Evolutionary conservation across 768 basidiomycete genomes (phyloP), one percentile per base, ranked within the genome.

Genomic region (Mycena crocata): DNA sequence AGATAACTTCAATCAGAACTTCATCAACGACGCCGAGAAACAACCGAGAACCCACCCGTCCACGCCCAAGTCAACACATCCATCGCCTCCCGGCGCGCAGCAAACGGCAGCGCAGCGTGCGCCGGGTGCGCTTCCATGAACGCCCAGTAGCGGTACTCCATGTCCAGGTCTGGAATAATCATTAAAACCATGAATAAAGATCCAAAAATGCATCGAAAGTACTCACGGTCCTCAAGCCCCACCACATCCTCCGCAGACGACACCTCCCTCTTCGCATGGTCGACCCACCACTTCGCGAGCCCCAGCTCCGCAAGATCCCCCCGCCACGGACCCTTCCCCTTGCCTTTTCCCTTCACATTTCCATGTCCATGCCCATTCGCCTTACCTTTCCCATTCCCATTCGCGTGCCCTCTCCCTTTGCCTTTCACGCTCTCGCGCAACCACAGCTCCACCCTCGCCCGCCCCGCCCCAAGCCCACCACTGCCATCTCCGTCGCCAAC

Each of bases 1-100:
- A n/a, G n/a, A n/a, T n/a, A 12, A 30, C 63, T n/a, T 14, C 37
- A 54, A 49, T 39, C 21, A 19, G 5, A 6, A 37, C 5, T 30
- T 23, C 7, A 59, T 40, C 46, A 31, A 59, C 28, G 31, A 26
- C 37, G 17, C 34, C 42, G 14, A 13, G 28, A 28, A 31, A 24
- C 14, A 13, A 48, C 39, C 14, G 19, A 40, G 26, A 54, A 72
- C 80, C 32, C 64, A 89, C 90, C 90, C 3, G 93, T 91, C 78
- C 91, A 93, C 12, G 90, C 87, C 93, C 94, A 95, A 26, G 87
- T 91, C 68, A 95, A 80, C 0, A 87, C 86, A 58, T 94, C 91
- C 72, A 91, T 82, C 1, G 93, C 93, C 69, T 95, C 93, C 0
- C 81, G 77, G 52, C 84, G 84, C 13, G 90, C 89, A 45, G 82